Conservation (phyloP, 2,329 filamentous ascomycete species). For the Venturia oleaginea region DNA sequence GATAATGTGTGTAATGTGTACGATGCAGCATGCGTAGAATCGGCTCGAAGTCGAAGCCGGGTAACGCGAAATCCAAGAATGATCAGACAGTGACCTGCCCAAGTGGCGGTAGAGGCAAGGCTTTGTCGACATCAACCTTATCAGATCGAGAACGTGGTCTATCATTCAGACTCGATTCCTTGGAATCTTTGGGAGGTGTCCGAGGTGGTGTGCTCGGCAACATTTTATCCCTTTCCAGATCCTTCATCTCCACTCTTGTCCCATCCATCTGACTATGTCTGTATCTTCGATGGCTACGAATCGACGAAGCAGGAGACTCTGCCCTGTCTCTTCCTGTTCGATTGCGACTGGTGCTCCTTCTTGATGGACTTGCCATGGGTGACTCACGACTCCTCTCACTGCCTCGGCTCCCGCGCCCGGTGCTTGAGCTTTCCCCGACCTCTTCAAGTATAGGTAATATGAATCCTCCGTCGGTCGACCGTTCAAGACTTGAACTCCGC, state of each 20-base stretch:
- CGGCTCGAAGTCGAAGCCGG: neutral
- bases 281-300: conserved; percentile 1
- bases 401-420: conserved; percentile 37
- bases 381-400: neutral
- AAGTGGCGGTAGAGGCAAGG: neutral
- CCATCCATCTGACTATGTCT: conserved; percentile 5
- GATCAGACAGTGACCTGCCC: neutral
- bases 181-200: conserved; percentile 1
- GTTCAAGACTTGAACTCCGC: conserved; percentile 48
- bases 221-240: conserved; percentile 5
- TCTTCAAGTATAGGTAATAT: conserved; percentile 83
- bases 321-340: neutral
- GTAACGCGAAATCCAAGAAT: neutral
- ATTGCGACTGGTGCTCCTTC: neutral
- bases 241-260: neutral
- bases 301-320: neutral
- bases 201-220: conserved; percentile 3
- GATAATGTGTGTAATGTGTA: neutral
- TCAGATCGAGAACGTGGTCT: conserved; percentile 4
- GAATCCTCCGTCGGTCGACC: conserved; percentile 43
- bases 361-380: neutral
- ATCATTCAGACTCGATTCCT: neutral
- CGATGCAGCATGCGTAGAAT: neutral
- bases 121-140: neutral
- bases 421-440: conserved; percentile 65